Conservation (phyloP, 495 filamentous ascomycete genomes). For the Trichoderma orchidacearum region DNA sequence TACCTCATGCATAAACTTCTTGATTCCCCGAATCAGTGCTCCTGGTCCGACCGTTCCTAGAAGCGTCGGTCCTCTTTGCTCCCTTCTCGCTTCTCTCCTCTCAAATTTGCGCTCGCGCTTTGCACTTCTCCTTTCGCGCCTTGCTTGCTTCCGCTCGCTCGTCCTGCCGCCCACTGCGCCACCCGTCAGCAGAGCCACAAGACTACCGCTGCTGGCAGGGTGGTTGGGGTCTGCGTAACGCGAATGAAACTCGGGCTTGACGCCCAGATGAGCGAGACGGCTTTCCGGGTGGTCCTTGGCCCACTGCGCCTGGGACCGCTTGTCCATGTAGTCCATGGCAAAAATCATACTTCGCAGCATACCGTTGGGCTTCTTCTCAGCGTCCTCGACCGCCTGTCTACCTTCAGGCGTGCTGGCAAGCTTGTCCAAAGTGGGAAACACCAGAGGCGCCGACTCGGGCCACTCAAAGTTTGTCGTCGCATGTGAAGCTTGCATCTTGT, state of each 20-base stretch:
- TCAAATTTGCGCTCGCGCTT: not conserved
- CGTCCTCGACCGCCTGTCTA: conserved; percentile 7
- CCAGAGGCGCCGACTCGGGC: conserved; percentile 37
- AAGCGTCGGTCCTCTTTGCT: not conserved
- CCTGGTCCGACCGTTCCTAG: conserved; percentile 3
- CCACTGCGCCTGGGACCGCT: conserved; percentile 34
- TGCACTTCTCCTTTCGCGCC: not conserved
- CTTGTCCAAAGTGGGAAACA: conserved; percentile 39
- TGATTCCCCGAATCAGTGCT: not conserved
- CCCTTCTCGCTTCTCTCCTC: not conserved
- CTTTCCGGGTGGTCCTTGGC: conserved; percentile 15
- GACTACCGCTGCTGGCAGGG: conserved; percentile 25
- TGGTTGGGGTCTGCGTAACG: conserved; percentile 42
- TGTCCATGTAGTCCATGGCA: conserved; percentile 38
- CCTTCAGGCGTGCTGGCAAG: conserved; percentile 9
- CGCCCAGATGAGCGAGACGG: conserved; percentile 17
- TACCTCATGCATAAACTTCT: conserved; percentile 2
- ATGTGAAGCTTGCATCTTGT: conserved; percentile 24
- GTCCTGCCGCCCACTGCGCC: conserved; percentile 10
- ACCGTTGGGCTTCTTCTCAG: conserved; percentile 16
- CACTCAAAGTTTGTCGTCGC: conserved; percentile 32
- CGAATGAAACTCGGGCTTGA: conserved; percentile 25
- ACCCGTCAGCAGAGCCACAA: conserved; percentile 28
- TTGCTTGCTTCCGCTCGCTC: not conserved
- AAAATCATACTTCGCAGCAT: conserved; percentile 29